Evolutionary conservation across 1,284 basidiomycete genomes (phyloP).

Genomic region (Meira nashicola): DNA sequence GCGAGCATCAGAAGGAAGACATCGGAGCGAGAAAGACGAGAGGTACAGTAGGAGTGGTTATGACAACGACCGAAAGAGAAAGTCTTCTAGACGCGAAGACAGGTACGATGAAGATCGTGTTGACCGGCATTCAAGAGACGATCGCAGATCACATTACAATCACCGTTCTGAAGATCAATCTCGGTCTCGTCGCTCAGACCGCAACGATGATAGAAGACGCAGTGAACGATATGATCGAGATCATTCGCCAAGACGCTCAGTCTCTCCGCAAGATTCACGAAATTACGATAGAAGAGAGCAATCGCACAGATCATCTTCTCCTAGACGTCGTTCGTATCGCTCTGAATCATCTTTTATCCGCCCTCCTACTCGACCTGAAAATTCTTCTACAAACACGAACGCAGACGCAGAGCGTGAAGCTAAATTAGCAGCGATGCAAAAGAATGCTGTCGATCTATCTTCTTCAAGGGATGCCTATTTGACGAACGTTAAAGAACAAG

Average conservation of each 20-base stretch:
- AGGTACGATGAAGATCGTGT: constrained; percentile 11
- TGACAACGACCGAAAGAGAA: neutral
- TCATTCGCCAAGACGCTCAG: constrained; percentile 10
- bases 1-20: neutral
- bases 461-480: constrained; percentile 58
- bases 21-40: constrained; percentile 32
- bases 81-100: constrained; percentile 10
- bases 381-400: constrained; percentile 5
- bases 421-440: constrained; percentile 77
- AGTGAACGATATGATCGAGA: constrained; percentile 15
- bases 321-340: constrained; percentile 7
- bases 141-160: constrained; percentile 37
- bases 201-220: neutral
- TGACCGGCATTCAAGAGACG: constrained; percentile 20
- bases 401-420: constrained; percentile 67
- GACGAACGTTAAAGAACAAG: constrained; percentile 29
- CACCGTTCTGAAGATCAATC: constrained; percentile 7
- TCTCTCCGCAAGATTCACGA: constrained; percentile 8
- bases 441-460: constrained; percentile 65
- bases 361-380: neutral
- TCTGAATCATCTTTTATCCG: constrained; percentile 1
- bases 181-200: no score
- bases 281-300: constrained; percentile 11
- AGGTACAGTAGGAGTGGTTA: constrained; percentile 37
- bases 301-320: constrained; percentile 10